Percentiles rank a stretch among this genome's conserved stretches.
Conservation (phyloP, 108 stramenopile species). For the Skeletonema tropicum region DNA sequence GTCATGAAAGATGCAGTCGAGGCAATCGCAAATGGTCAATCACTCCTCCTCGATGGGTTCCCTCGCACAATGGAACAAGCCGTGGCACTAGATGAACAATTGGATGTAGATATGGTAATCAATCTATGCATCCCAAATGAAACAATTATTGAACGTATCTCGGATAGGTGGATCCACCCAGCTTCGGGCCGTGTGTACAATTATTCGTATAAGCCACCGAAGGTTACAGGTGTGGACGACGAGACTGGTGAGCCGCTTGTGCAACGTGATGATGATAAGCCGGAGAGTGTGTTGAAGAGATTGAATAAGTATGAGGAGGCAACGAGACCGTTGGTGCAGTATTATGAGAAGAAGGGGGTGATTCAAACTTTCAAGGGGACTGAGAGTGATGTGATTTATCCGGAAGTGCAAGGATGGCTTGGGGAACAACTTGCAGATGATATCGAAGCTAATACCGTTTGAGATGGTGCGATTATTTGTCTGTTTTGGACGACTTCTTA, state of each 20-base stretch:
- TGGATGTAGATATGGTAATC: constrained; percentile 90
- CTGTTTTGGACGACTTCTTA: not conserved
- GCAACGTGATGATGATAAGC: constrained; percentile 97
- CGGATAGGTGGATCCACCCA: constrained; percentile 96
- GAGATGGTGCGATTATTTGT: not conserved
- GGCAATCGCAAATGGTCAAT: constrained; percentile 60
- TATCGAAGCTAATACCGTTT: constrained; percentile 16
- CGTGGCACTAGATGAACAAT: constrained; percentile 77
- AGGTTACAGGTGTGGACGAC: constrained; percentile 85
- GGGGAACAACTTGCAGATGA: constrained; percentile 49
- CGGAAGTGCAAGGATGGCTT: constrained; percentile 82
- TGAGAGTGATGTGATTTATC: constrained; percentile 94
- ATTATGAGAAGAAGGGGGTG: constrained; percentile 84
- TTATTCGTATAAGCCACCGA: constrained; percentile 96
- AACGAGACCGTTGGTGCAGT: constrained; percentile 87
- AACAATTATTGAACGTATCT: constrained; percentile 92
- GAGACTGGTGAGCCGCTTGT: constrained; percentile 93
- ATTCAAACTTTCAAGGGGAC: constrained; percentile 89
- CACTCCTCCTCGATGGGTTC: constrained; percentile 94
- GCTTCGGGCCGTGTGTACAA: constrained; percentile 93
- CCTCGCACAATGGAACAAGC: constrained; percentile 96
- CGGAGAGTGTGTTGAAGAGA: constrained; percentile 83
- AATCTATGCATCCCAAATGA: constrained; percentile 94
- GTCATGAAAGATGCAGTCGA: constrained; percentile 81
- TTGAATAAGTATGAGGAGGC: constrained; percentile 89